Evolutionary conservation across 129 eudicot species (phyloP), one percentile per base, ranked within the genome.

Genomic region (Silybum marianum): DNA sequence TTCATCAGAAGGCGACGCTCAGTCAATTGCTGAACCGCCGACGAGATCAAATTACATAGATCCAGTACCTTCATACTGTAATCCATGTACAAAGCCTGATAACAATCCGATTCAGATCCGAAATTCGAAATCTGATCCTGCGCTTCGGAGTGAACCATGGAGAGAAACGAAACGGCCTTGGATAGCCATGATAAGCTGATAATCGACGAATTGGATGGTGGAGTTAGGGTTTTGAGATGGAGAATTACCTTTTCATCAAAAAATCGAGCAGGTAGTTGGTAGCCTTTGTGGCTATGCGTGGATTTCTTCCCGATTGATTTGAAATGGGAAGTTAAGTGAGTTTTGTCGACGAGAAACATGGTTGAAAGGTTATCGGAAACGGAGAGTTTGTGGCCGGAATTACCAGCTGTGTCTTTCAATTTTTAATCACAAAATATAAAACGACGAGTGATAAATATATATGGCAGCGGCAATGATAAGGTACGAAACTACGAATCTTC

Each of bases 291-390:
- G 6, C 28, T 26, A 73, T 23, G 48, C 6, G 81, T 40, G 0
- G 83, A 19, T 69, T 76, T 79, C 30, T 87, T 87, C 10, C 74
- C 44, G 85, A 74, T 72, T 24, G 85, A 21, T 30, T 77, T 85
- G 30, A 87, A 80, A 26, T 72, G 85, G 3, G 87, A 81, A 25
- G 85, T 85, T 63, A 83, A 30, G 42, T 62, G 78, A 71, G 87
- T 40, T 87, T 84, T 87, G 22, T 87, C 86, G 25, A 77, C 84
- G 3, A 87, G 88, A 87, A 84, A 87, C 88, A 87, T 87, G 81
- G 24, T 67, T 26, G 65, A 74, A 12, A 9, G 60, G 30, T 81
- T 26, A 28, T 24, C 80, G 87, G 86, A 76, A 76, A 8, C 69
- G 14, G 40, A 54, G 78, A 51, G 24, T 9, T 3, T 36, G 80